These are phyloP conservation scores for Microcera coccophila DNA, from an alignment of 2,329 filamentous ascomycete genomes.

Conservation along the genomic window DNA sequence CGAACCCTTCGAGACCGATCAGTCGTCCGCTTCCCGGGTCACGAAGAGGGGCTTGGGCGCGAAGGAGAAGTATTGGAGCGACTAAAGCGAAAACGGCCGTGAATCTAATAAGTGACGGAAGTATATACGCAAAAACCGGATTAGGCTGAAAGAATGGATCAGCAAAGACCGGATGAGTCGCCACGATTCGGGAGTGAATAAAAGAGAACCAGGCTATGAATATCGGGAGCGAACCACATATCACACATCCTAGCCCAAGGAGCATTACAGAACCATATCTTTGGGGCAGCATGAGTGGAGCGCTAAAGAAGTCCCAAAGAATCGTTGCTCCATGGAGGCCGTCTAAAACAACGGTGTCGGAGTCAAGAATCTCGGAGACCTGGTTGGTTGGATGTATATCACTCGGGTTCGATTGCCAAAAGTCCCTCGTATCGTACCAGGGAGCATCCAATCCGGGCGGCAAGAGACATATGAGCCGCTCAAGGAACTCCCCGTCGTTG, in stretches of 20 bases:
- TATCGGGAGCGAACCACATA: background rate
- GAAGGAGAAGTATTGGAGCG: background rate
- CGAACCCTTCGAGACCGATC: slow-evolving; percentile 13
- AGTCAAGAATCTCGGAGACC: slow-evolving; percentile 38
- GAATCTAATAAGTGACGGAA: background rate
- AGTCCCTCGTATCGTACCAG: slow-evolving; percentile 41
- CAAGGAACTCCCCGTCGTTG: slow-evolving; percentile 43
- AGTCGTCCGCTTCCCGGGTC: slow-evolving; percentile 2
- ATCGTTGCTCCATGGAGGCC: slow-evolving; percentile 34
- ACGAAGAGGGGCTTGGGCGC: too few species aligned
- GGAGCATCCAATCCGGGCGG: slow-evolving; percentile 29
- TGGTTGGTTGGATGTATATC: slow-evolving; percentile 41
- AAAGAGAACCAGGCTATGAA: background rate
- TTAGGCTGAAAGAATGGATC: background rate
- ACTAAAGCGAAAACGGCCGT: background rate
- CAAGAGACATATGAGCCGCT: slow-evolving; percentile 42
- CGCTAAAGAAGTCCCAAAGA: slow-evolving; percentile 35
- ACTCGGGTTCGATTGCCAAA: slow-evolving; percentile 40
- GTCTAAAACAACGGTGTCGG: slow-evolving; percentile 40
- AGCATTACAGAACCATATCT: background rate
- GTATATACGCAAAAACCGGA: background rate
- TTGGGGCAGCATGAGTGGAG: too few species aligned
- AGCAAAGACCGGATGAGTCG: background rate
- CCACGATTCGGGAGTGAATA: background rate
- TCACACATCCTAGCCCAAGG: background rate